phyloP scores from a whole-genome alignment of 306 rosid genomes.

The Glycine latifolia region DNA sequence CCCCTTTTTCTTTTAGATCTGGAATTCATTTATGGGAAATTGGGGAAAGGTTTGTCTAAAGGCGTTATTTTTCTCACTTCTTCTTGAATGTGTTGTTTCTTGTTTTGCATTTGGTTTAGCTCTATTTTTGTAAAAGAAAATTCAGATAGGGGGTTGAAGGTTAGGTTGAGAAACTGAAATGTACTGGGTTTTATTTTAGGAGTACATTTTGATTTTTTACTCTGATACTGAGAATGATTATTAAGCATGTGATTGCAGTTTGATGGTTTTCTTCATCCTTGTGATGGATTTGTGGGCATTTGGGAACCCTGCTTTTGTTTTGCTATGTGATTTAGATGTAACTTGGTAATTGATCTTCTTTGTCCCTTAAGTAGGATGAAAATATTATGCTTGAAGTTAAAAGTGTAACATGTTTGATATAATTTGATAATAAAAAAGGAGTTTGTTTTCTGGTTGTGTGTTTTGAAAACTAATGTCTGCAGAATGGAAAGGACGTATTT shows the following conservation, averaged over 20 bases:
- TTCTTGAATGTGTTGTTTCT: slow-evolving; percentile 26
- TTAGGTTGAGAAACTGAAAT: slow-evolving; percentile 30
- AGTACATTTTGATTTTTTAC: background rate
- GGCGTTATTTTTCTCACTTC: background rate
- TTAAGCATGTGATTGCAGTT: slow-evolving; percentile 30
- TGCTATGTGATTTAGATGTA: slow-evolving; percentile 16
- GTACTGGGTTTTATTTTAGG: slow-evolving; percentile 2
- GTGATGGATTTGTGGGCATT: background rate
- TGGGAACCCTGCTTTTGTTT: slow-evolving; percentile 23
- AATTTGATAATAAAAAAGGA: background rate
- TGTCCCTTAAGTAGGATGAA: slow-evolving; percentile 3
- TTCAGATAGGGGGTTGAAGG: background rate
- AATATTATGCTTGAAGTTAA: slow-evolving; percentile 2
- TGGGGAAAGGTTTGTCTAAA: background rate
- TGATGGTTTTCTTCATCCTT: slow-evolving; percentile 20
- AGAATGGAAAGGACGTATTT: background rate
- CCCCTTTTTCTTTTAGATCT: slow-evolving; percentile 34
- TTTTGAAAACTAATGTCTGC: background rate
- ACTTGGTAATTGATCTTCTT: slow-evolving; percentile 10
- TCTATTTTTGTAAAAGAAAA: background rate
- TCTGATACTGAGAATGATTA: slow-evolving; percentile 4
- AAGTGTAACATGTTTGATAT: background rate
- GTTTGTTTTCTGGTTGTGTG: slow-evolving; percentile 5
- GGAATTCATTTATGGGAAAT: slow-evolving; percentile 4
- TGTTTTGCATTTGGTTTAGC: slow-evolving; percentile 33